Evolutionary conservation across 192 early-diverging fungal species (phyloP).

Genomic region (Cetraspora pellucida): DNA sequence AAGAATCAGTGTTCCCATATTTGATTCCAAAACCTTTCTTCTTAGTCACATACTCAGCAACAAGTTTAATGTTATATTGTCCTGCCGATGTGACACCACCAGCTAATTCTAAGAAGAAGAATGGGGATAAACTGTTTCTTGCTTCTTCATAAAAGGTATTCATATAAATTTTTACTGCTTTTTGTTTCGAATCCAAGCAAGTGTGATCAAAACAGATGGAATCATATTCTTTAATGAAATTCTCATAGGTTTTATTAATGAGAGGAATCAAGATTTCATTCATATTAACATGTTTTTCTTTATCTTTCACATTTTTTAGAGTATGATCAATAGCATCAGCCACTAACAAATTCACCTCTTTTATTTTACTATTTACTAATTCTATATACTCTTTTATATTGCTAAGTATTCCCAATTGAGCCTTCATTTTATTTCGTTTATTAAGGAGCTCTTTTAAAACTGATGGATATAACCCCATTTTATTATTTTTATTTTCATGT

Average conservation of each 20-base stretch:
- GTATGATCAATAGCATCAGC: background rate
- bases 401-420: background rate
- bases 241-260: background rate
- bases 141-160: slow-evolving; percentile 14
- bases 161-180: slow-evolving; percentile 2
- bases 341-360: background rate
- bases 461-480: background rate
- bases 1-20: slow-evolving; percentile 5
- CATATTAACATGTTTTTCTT: background rate
- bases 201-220: slow-evolving; percentile 8
- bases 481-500: slow-evolving; percentile 7
- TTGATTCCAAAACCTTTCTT: slow-evolving; percentile 10
- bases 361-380: slow-evolving; percentile 10
- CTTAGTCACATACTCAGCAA: background rate
- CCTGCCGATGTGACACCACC: background rate
- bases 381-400: slow-evolving; percentile 9
- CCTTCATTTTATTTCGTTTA: slow-evolving; percentile 5
- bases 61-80: slow-evolving; percentile 10
- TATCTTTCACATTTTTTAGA: background rate
- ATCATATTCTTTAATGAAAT: background rate
- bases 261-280: background rate
- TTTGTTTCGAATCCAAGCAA: slow-evolving; percentile 7
- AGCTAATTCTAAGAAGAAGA: background rate
- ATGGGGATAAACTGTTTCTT: background rate
- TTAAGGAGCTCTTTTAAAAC: slow-evolving; percentile 16